These are phyloP conservation scores for Xylaria multiplex DNA, from an alignment of 2,329 filamentous ascomycete genomes.

Conservation along the genomic window DNA sequence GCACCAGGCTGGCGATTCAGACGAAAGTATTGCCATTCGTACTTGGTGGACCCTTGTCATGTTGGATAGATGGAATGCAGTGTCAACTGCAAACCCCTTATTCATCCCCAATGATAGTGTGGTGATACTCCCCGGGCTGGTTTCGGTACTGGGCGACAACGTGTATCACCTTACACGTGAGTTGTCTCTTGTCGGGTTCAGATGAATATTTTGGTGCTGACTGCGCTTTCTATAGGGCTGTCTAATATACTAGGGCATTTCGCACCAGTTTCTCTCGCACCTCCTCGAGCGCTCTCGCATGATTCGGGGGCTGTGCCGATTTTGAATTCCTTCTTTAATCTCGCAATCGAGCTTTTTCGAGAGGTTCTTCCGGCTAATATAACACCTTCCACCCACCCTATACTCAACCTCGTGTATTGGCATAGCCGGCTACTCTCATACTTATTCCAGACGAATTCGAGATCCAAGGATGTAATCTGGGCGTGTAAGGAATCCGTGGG, in stretches of 20 bases:
- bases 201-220: conserved; percentile 11
- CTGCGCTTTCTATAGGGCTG: conserved; percentile 55
- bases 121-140: conserved; percentile 68
- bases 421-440: conserved; percentile 73
- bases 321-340: conserved; percentile 61
- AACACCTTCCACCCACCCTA: conserved; percentile 61
- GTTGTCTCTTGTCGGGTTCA: conserved; percentile 45
- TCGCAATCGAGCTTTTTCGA: conserved; percentile 72
- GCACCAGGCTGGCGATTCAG: conserved; percentile 59
- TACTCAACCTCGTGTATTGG: conserved; percentile 76
- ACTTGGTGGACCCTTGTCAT: conserved; percentile 79
- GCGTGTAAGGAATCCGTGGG: conserved; percentile 67
- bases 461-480: conserved; percentile 67
- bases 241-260: conserved; percentile 68
- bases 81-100: conserved; percentile 70
- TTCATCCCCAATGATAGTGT: conserved; percentile 71
- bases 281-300: conserved; percentile 56
- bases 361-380: conserved; percentile 69
- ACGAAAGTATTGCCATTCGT: conserved; percentile 69
- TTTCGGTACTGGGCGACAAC: conserved; percentile 68
- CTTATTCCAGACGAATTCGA: conserved; percentile 65
- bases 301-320: conserved; percentile 55
- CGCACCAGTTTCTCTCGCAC: conserved; percentile 57
- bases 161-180: conserved; percentile 73
- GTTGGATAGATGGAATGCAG: conserved; percentile 78